Evolutionary conservation across 495 filamentous ascomycete genomes (phyloP).

Genomic region (Penicillium tannophilum): DNA sequence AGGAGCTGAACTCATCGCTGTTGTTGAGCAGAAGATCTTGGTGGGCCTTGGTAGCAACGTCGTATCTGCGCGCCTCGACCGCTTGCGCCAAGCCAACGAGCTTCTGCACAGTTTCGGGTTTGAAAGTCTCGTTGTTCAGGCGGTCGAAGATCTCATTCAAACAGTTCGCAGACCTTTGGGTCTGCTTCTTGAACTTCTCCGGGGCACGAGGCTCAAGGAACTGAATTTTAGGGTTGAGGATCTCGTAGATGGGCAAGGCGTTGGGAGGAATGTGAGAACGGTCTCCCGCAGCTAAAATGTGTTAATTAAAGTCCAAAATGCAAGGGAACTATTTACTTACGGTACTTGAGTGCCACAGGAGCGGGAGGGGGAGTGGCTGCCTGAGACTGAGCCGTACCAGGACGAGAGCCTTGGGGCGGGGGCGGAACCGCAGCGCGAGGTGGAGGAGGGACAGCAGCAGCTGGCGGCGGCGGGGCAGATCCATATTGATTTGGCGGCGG

Average conservation of each 20-base stretch:
- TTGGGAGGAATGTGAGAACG: conserved; percentile 81
- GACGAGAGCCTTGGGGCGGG: conserved; percentile 40
- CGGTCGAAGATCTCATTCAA: conserved; percentile 92
- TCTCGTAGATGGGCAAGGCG: conserved; percentile 76
- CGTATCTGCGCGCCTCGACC: conserved; percentile 71
- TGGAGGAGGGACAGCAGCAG: conserved; percentile 36
- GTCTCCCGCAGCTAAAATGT: conserved; percentile 69
- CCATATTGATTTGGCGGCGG: not conserved
- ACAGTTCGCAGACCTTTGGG: conserved; percentile 86
- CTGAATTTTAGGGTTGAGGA: conserved; percentile 82
- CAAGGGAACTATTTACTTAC: conserved; percentile 44
- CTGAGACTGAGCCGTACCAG: conserved; percentile 55
- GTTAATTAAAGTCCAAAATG: conserved; percentile 22
- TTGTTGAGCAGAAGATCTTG: conserved; percentile 80
- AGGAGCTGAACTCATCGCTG: conserved; percentile 83
- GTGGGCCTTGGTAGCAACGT: conserved; percentile 73
- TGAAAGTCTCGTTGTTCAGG: conserved; percentile 91
- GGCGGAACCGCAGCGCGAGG: conserved; percentile 3
- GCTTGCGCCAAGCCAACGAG: conserved; percentile 68
- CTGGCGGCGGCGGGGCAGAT: conserved; percentile 27
- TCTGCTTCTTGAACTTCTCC: conserved; percentile 61
- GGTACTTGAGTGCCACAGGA: conserved; percentile 62
- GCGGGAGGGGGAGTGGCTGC: conserved; percentile 37
- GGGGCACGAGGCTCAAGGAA: conserved; percentile 84
- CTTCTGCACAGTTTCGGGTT: conserved; percentile 74